phyloP scores from a whole-genome alignment of 2,329 filamentous ascomycete genomes.

The Cladosporium velox region DNA sequence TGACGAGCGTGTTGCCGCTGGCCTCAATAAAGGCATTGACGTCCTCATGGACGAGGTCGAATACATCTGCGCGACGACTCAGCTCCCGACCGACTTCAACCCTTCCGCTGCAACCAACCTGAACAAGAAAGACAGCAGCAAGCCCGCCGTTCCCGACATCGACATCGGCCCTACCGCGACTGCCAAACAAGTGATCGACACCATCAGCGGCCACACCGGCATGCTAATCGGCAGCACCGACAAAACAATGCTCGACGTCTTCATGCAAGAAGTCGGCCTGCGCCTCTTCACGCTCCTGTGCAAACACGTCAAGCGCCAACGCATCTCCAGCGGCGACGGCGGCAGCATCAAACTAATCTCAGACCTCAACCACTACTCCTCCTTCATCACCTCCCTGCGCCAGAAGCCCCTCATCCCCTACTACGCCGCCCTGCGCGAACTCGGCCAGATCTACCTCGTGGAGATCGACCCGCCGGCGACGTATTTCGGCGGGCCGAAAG shows the following conservation, averaged over 20 bases:
- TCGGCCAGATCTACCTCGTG: constrained; percentile 94
- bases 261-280: constrained; percentile 95
- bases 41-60: constrained; percentile 98
- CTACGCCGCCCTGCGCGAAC: constrained; percentile 85
- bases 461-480: constrained; percentile 45
- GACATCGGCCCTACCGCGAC: constrained; percentile 77
- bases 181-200: constrained; percentile 76
- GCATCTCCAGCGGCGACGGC: constrained; percentile 65
- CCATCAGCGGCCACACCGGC: constrained; percentile 83
- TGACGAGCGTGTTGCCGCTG: constrained; percentile 92
- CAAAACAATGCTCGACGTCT: constrained; percentile 97
- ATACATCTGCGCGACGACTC: constrained; percentile 86
- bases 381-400: constrained; percentile 76
- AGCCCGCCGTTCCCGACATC: constrained; percentile 29
- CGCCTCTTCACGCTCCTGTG: constrained; percentile 88
- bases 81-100: constrained; percentile 87
- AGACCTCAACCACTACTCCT: constrained; percentile 92
- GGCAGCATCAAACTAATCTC: constrained; percentile 92
- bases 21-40: constrained; percentile 95
- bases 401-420: constrained; percentile 86
- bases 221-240: constrained; percentile 96
- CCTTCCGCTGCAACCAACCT: constrained; percentile 48
- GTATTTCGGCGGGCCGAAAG: constrained; percentile 31
- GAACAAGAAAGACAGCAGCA: constrained; percentile 36
- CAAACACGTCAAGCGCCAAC: constrained; percentile 96